Evolutionary conservation across 1,139 yeast genomes (phyloP), one percentile per base, ranked within the genome.

Genomic region (Magnusiomyces paraingens): DNA sequence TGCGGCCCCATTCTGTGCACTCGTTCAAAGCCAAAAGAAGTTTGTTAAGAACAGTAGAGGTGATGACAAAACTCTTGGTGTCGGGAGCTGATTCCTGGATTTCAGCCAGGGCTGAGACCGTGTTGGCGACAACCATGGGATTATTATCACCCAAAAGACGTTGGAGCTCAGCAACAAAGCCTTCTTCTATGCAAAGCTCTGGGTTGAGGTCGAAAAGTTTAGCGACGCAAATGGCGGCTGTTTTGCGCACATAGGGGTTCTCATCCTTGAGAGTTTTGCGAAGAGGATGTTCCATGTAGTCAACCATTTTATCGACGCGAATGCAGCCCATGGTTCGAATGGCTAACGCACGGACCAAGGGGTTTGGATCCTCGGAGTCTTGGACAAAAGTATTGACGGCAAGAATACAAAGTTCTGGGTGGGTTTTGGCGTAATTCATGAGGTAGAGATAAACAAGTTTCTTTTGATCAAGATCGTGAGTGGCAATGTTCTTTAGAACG

Each of bases 271-370:
- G 74, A 1, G 98, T 91, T 64, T 88, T 79, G 61, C 84, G 83
- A 59, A 94, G 75, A 0, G 99, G 99, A 35, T 86, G 83, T 60
- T 90, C 94, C 82, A 94, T 83, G 67, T 94, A 93, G 67, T 91
- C 98, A 46, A 90, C 89, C 83, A 94, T 91, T 70, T 86, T 90
- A 64, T 87, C 94, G 29, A 94, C 99, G 49, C 99, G 75, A 53
- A 94, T 90, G 73, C 98, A 93, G 1, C 99, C 98, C 99, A 94
- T 94, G 12, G 99, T 94, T 66, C 99, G 80, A 57, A 94, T 91
- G 0, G 99, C 98, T 70, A 94, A 79, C 0, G 99, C 97, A 56
- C 99, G 78, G 36, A 94, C 91, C 65, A 94, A 77, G 1, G 99
- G 99, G 66, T 94, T 94, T 47, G 97, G 96, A 67, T 93, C 99